A percentile compares a stretch with the other conserved stretches of the same genome.
Evolutionary conservation across 129 eudicot species (phyloP).

Genomic region (Ambrosia trifida): DNA sequence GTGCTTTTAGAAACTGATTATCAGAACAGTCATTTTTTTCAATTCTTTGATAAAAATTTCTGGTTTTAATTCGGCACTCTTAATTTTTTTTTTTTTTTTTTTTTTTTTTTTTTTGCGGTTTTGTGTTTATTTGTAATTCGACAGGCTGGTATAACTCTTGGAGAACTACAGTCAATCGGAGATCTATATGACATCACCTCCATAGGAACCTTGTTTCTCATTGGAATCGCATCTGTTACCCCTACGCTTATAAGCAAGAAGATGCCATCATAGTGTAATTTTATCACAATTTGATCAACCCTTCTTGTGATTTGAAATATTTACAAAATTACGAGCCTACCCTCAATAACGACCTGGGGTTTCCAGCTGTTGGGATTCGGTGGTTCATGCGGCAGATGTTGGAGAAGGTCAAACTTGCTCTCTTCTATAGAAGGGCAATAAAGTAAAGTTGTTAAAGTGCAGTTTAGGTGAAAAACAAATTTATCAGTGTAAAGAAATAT

Average conservation of each 20-base stretch:
- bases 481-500: not conserved
- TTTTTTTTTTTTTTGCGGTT: too few relatives aligned
- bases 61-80: too few relatives aligned
- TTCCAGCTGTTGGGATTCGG: conserved; percentile 11
- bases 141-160: conserved; percentile 95
- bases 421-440: conserved; percentile 28
- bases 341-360: not conserved
- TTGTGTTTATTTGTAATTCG: not conserved
- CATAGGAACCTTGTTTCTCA: conserved; percentile 74
- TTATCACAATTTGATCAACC: conserved; percentile 14
- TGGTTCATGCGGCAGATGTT: conserved; percentile 13
- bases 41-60: too few relatives aligned
- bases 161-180: conserved; percentile 79
- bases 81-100: too few relatives aligned
- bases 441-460: conserved; percentile 2
- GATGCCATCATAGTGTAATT: conserved; percentile 28
- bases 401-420: too few relatives aligned
- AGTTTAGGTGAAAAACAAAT: conserved; percentile 14
- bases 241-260: conserved; percentile 57
- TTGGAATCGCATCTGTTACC: conserved; percentile 66
- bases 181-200: conserved; percentile 87
- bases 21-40: too few relatives aligned
- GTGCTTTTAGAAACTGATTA: too few relatives aligned
- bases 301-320: conserved; percentile 14
- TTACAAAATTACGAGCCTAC: conserved; percentile 27